Base-by-base conservation (phyloP, 768 basidiomycete species). In the Pholiota molesta region DNA sequence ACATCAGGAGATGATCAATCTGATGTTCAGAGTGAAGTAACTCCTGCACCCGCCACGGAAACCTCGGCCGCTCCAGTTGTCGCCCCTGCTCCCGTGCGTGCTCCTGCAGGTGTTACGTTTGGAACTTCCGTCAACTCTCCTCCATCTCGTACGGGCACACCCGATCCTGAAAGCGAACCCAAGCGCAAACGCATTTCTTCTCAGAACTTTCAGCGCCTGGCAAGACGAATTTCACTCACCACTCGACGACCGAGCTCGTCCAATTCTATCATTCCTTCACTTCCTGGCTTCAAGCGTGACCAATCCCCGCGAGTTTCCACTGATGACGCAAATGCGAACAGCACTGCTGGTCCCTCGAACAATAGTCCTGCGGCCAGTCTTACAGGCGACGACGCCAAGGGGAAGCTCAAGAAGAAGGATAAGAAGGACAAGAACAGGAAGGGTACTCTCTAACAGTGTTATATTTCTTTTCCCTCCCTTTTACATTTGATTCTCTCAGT, bases 171-270 rank as follows among this genome's bases (percentile, higher is more conserved):
- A 3, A 71, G 83, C n/a, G 91, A 91, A 68, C 85, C 68, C 85
- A 92, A 92, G 78, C 81, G 91, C 63, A 91, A 89, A 71, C 84
- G 91, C 19, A 92, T 91, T 61, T 88, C 91, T 9, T 90, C 91
- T 28, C 92, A 95, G 72, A 94, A 94, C 69, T 91, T 95, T 80
- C 91, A 92, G 72, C 83, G 91, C 17, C 71, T 94, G 39, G 92
- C 91, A 16, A 79, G 91, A 62, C 80, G 86, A 63, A 88, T 94
- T 59, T 92, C 91, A 10, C 73, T 91, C 47, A 83, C 79, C 29
- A 83, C 87, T 0, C 81, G 83, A 51, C 83, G 87, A 28, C 83
- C 84, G 64, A 83, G 82, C 39, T 83, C 80, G 23, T 76, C 79
- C 10, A 78, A 83, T 17, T 82, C 80, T 8, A 81, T 85, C 28